phyloP scores from a whole-genome alignment of 2,329 filamentous ascomycete species.

The Phoma sp. region DNA sequence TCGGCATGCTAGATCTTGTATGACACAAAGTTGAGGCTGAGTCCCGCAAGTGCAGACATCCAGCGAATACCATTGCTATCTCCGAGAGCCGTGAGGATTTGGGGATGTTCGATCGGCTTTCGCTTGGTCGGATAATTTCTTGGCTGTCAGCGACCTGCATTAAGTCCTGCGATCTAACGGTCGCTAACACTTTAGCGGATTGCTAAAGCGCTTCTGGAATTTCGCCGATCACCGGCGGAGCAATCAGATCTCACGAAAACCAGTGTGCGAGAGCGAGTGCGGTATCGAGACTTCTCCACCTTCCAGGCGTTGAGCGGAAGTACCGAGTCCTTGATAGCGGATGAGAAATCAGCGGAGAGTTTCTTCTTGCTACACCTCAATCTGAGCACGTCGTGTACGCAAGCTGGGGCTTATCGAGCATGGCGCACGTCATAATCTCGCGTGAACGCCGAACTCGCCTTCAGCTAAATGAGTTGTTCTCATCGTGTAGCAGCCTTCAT shows the following conservation, averaged over 20 bases:
- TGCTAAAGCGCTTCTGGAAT: neutral
- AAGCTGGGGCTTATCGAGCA: neutral
- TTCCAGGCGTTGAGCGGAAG: neutral
- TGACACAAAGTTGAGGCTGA: slow-evolving; percentile 7
- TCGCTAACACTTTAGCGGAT: neutral
- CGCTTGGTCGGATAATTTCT: neutral
- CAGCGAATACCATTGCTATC: neutral
- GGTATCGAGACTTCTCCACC: neutral
- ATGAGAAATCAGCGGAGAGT: neutral
- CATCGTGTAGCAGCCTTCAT: too few relatives aligned
- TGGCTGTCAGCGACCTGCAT: slow-evolving; percentile 16
- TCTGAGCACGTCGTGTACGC: neutral
- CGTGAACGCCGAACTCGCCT: neutral
- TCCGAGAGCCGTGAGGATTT: neutral
- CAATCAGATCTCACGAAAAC: slow-evolving; percentile 1
- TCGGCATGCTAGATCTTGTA: neutral
- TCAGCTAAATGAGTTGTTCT: too few relatives aligned
- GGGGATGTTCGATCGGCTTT: neutral
- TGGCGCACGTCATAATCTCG: neutral
- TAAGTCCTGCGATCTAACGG: slow-evolving; percentile 5
- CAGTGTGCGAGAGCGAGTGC: slow-evolving; percentile 3
- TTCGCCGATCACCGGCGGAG: neutral
- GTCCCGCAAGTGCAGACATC: neutral
- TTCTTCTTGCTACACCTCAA: neutral
- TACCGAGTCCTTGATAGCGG: neutral